These are phyloP conservation scores for Xerocomus nothofagi DNA, from an alignment of 1,284 basidiomycete genomes.

Conservation along the genomic window DNA sequence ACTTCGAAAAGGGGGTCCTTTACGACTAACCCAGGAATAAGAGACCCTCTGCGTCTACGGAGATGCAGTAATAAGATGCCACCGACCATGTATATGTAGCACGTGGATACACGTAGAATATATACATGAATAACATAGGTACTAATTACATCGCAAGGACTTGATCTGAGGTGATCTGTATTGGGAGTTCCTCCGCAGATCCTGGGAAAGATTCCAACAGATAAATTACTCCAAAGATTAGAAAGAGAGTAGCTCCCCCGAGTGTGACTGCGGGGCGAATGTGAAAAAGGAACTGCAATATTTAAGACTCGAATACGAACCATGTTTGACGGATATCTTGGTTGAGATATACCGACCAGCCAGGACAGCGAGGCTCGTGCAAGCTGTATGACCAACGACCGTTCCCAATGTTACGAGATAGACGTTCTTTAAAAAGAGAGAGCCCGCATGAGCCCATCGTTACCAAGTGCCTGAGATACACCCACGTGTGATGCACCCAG, in stretches of 20 bases:
- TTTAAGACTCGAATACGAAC: constrained; percentile 48
- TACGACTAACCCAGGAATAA: not conserved
- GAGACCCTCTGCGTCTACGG: not conserved
- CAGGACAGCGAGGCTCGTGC: constrained; percentile 88
- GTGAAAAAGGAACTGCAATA: not conserved
- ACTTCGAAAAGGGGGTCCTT: not conserved
- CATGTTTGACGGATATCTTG: constrained; percentile 93
- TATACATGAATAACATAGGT: constrained; percentile 28
- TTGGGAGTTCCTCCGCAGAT: constrained; percentile 18
- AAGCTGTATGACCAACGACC: constrained; percentile 84
- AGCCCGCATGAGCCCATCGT: constrained; percentile 3
- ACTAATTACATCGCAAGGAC: constrained; percentile 37
- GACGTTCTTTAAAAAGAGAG: constrained; percentile 45
- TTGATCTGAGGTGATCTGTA: constrained; percentile 13
- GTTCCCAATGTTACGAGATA: constrained; percentile 89
- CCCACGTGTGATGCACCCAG: constrained; percentile 93
- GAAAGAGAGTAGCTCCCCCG: constrained; percentile 60
- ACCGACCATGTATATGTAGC: not conserved
- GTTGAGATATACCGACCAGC: constrained; percentile 90
- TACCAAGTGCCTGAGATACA: constrained; percentile 2
- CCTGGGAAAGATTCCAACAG: constrained; percentile 40
- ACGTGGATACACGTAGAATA: not conserved
- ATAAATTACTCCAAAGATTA: constrained; percentile 60
- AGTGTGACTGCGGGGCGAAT: constrained; percentile 28
- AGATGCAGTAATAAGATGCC: not conserved